Evolutionary conservation across 495 filamentous ascomycete genomes (phyloP), one percentile per base, ranked within the genome.

Genomic region (Aspergillus cavernicola): DNA sequence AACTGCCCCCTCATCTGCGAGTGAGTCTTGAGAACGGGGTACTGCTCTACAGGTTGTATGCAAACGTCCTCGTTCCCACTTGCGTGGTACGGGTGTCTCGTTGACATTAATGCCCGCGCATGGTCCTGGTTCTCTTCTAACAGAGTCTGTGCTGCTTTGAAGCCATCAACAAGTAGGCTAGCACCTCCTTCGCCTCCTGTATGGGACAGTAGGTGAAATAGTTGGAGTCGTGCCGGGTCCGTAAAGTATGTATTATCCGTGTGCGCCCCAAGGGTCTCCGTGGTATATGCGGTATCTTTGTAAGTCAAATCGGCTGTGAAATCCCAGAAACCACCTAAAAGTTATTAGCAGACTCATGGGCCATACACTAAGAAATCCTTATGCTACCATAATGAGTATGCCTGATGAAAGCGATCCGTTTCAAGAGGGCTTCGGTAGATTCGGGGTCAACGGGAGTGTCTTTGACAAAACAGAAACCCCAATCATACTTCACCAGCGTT

Each of bases 231-330:
- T 10, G 88, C 84, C 0, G 92, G 92, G 38, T 96, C 90, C 11
- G 83, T 86, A 68, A 96, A 97, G 66, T 97, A 97, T 31, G 91
- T 95, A 19, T 80, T 96, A 68, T 97, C 92, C 4, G 92, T 97
- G 64, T 97, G 92, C 7, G 84, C 83, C 20, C 77, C 77, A 0
- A 97, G 76, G 6, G 81, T 79, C 45, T 92, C 73, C 52, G 80
- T 85, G 12, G 92, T 96, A 67, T 96, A 97, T n/a, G 92, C 92
- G 5, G 86, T 95, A 63, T 97, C 92, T 64, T 90, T 92, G 62
- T 80, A 86, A 19, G 88, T 82, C 15, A 96, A 79, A 65, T 96
- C 88, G 26, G 92, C 83, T 1, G 86, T 92, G 67, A 97, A 96
- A 67, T 95, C 90, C 78, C 91, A 97, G 72, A 97, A 96, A 22